Base-by-base conservation (phyloP, 305 asterid genomes). In the Rubia balearica region DNA sequence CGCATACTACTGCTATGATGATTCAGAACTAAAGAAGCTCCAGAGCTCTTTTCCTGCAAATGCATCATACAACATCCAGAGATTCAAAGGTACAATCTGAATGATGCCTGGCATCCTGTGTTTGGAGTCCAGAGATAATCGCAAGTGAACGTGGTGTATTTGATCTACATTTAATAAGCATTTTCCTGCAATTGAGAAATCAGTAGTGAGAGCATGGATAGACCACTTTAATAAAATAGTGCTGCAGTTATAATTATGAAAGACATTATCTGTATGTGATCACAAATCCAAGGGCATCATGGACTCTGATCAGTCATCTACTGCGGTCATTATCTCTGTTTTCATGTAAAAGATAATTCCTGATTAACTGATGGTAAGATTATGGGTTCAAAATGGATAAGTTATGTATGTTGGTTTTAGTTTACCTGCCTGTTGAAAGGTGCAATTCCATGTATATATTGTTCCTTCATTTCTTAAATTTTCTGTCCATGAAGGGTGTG, bases 11-110 rank as follows among this genome's bases (percentile, higher is more conserved):
- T 94, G 96, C 75, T 88, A 86, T 74, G 96, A 94, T 73, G 97
- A 91, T 16, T 79, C 83, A 30, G 97, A 94, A 75, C 96, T 89
- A 63, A 84, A 75, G 74, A 82, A 85, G 64, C 85, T 89, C 74
- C 92, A 80, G 81, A 75, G 82, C 7, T 78, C 96, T 33, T 88
- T 91, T 68, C 97, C 99, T 71, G 64, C 96, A 77, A 94, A 91
- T 76, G 98, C 98, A 48, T 89, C 96, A 10, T 94, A 88, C 81
- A 91, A 80, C 85, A 91, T 94, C 76, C 99, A 94, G 89, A 89
- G 99, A 84, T 94, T 94, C 83, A 94, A 94, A 85, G 99, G 99
- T 90, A 75, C 69, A 75, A 60, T 7, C 55, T 42, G 53, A 67
- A 62, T 16, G 11, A 61, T 76, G 59, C 11, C 30, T 22, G 48